These are phyloP conservation scores for Scheffersomyces titani DNA, from an alignment of 1,139 yeast species.

Conservation along the genomic window DNA sequence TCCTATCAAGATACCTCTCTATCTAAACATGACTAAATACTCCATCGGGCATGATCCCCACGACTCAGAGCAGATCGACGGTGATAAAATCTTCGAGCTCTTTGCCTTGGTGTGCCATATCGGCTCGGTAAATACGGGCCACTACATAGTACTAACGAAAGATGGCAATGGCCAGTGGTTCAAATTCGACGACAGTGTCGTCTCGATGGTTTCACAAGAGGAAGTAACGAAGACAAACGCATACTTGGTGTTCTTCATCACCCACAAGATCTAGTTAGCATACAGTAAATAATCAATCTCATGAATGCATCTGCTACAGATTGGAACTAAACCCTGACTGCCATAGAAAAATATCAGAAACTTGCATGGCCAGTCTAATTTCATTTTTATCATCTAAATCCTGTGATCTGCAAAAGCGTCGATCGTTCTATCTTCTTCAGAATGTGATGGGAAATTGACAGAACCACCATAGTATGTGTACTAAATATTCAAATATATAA, in stretches of 20 bases:
- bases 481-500: too few species aligned
- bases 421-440: neutral
- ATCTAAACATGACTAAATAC: slow-evolving; percentile 69
- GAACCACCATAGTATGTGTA: too few species aligned
- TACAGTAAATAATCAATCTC: neutral
- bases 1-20: slow-evolving; percentile 70
- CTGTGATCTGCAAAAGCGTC: neutral
- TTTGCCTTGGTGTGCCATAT: slow-evolving; percentile 86
- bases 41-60: slow-evolving; percentile 33
- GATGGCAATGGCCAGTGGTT: slow-evolving; percentile 78
- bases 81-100: slow-evolving; percentile 62
- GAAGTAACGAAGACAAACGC: slow-evolving; percentile 74
- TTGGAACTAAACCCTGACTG: neutral
- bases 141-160: slow-evolving; percentile 80
- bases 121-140: slow-evolving; percentile 95
- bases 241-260: slow-evolving; percentile 75
- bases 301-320: neutral
- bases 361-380: neutral
- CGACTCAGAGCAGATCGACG: slow-evolving; percentile 16
- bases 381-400: neutral
- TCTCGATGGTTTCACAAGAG: slow-evolving; percentile 63
- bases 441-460: neutral
- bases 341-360: neutral
- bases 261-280: slow-evolving; percentile 39
- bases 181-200: slow-evolving; percentile 85